Evolutionary conservation across 2,329 filamentous ascomycete species (phyloP).

Genomic region (Arthrobotrys musiformis): DNA sequence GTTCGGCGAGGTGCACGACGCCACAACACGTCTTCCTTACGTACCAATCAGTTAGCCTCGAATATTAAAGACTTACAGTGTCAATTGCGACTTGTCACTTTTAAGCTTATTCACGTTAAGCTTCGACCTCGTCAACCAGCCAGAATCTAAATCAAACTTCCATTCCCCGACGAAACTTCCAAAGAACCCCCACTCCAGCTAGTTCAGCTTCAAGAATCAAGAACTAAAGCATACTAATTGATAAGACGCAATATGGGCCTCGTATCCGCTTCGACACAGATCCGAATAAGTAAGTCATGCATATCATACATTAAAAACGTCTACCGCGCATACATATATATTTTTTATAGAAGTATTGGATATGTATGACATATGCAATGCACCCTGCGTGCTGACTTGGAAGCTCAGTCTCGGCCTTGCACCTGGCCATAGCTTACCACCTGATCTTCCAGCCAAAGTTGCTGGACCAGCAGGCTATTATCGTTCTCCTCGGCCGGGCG

Average conservation of each 20-base stretch:
- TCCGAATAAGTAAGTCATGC: slow-evolving; percentile 18
- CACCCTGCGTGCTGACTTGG: slow-evolving; percentile 5
- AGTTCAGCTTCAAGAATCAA: not conserved
- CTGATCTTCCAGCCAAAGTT: slow-evolving; percentile 49
- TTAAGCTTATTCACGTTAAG: too few relatives aligned
- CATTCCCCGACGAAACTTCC: not conserved
- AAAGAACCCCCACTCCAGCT: not conserved
- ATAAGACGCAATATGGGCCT: slow-evolving; percentile 36
- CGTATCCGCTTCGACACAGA: slow-evolving; percentile 39
- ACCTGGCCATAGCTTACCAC: slow-evolving; percentile 45
- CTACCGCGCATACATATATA: not conserved
- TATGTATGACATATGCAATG: not conserved
- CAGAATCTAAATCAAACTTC: not conserved
- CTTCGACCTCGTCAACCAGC: too few relatives aligned
- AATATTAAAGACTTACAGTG: too few relatives aligned
- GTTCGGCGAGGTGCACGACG: slow-evolving; percentile 4
- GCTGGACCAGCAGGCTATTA: slow-evolving; percentile 36
- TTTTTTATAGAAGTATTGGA: too few relatives aligned
- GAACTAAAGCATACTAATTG: not conserved
- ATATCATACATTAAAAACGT: too few relatives aligned
- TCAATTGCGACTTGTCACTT: not conserved
- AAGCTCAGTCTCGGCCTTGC: slow-evolving; percentile 50
- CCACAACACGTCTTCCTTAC: slow-evolving; percentile 3
- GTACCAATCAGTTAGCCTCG: not conserved
- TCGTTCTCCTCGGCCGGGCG: slow-evolving; percentile 41